Evolutionary conservation across 2,329 filamentous ascomycete genomes (phyloP), one percentile per base, ranked within the genome.

Genomic region (Fusarium tanahbumbuense): DNA sequence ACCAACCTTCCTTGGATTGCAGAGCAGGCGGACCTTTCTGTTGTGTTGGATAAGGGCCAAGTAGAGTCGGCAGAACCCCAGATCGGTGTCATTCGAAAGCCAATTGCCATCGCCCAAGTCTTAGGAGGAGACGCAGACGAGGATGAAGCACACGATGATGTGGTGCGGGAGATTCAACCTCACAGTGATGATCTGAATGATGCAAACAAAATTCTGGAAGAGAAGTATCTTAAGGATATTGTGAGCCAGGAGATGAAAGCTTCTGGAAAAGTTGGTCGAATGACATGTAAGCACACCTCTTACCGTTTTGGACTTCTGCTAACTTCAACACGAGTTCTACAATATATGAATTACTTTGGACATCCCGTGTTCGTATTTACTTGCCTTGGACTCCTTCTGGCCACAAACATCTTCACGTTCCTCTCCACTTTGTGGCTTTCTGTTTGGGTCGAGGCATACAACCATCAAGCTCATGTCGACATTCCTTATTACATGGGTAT

Each of bases 1-100:
- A 88, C 86, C 5, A 87, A 89, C 68, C 75, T 86, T 41, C 84
- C 83, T 3, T 87, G 85, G 85, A 82, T 87, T 44, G 78, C 84
- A 0, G 79, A 82, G 5, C 85, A 87, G 72, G 83, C 84, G 11
- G 85, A 87, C 60, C 75, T 86, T 13, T 77, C 80, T 13, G 75
- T 87, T 32, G 68, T 72, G 1, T 75, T 87, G n/a, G 84, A 86
- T 20, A 83, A 82, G 53, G 85, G 85, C 8, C 76, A 70, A 11
- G 67, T 86, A 30, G 78, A 80, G 42, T 76, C 77, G 18, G 67
- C 79, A 3, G 82, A 86, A 57, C 77, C 80, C 44, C 84, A 86
- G 32, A 76, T 86, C 37, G 84, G 83, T 20, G 78, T 84, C 20
- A 76, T 81, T 18, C 81, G 85, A 32, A 80, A 79, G 37, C 79